These are phyloP conservation scores for Termitomyces sp. DNA, from an alignment of 768 basidiomycete genomes.

Conservation along the genomic window DNA sequence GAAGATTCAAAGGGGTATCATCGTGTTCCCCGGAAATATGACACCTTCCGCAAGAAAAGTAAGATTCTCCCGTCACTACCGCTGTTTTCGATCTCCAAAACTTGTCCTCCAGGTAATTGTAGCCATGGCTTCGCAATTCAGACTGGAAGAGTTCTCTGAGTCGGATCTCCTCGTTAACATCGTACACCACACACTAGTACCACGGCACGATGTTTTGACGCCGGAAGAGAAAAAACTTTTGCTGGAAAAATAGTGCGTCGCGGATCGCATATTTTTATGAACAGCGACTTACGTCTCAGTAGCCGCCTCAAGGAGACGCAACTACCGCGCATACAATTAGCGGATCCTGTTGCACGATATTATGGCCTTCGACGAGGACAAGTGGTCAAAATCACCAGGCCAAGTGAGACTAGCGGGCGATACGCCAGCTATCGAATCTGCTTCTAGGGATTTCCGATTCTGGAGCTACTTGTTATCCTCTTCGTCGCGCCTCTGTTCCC, in stretches of 20 bases:
- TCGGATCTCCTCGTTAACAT: constrained; percentile 97
- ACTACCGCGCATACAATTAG: constrained; percentile 92
- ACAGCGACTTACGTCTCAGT: constrained; percentile 15
- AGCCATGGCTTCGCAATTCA: constrained; percentile 83
- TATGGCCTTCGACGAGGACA: constrained; percentile 94
- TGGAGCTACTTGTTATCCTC: constrained; percentile 1
- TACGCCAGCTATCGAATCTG: constrained; percentile 93
- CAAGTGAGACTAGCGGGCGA: constrained; percentile 94
- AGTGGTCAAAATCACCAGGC: constrained; percentile 97
- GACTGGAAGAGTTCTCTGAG: constrained; percentile 95
- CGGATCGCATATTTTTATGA: constrained; percentile 5
- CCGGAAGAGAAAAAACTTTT: constrained; percentile 83
- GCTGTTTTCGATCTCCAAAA: constrained; percentile 9
- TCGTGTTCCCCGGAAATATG: constrained; percentile 95
- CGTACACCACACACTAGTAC: constrained; percentile 92
- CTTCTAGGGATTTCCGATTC: constrained; percentile 43
- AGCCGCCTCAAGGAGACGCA: constrained; percentile 98
- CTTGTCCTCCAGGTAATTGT: constrained; percentile 69
- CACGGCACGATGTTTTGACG: constrained; percentile 84
- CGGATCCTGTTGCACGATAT: constrained; percentile 97
- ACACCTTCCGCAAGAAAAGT: constrained; percentile 96
- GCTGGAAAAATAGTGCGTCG: constrained; percentile 87
- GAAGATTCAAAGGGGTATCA: constrained; percentile 84
- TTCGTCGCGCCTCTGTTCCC: constrained; percentile 12
- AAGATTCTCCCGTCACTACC: constrained; percentile 16